Base-by-base conservation (phyloP, 2,329 filamentous ascomycete species). In the Fusarium annulatum region DNA sequence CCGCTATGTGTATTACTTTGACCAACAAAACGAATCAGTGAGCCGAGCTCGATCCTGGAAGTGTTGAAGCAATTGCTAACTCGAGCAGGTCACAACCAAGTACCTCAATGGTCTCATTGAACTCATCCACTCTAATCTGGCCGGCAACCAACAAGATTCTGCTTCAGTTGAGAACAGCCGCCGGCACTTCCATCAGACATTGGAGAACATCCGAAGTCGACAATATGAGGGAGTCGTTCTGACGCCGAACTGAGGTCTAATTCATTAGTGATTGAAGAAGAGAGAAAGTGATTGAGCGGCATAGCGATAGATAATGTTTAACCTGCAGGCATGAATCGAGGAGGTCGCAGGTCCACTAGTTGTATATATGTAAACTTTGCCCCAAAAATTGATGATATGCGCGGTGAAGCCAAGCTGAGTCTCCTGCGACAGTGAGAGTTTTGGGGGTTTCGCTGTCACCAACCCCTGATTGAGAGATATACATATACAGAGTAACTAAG, bases 1-100 rank as follows among this genome's bases (percentile, higher is more conserved):
- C 82, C 91, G 96, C 82, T 99, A 99, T 81, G 95, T 98, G 60
- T 99, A 99, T 83, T 99, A 98, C 86, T 99, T 98, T 85, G 96
- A 99, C 83, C 96, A 99, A 82, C 94, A 97, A 81, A 99, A 99
- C 83, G 96, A 99, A 84, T 95, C 95, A 75, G 96, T 90, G 81
- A 79, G 88, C 80, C 33, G 33, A 33, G 33, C 38, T 26, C n/a
- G 16, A 23, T 8, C 43, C 30, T 28, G 15, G 6, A 39, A 28
- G 11, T 28, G 26, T 23, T 10, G 19, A 28, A 34, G 34, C 23
- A 39, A 21, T 45, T 36, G 45, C 72, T 80, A 69, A 80, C 56
- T 26, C 14, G 34, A 9, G 15, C 46, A 90, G 88, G 88, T 99
- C 43, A 99, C 96, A 9, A 98, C 93, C 6, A 98, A 98, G 84